These are phyloP conservation scores for Eucalyptus cloeziana DNA, from an alignment of 345 rosid species.

Conservation along the genomic window DNA sequence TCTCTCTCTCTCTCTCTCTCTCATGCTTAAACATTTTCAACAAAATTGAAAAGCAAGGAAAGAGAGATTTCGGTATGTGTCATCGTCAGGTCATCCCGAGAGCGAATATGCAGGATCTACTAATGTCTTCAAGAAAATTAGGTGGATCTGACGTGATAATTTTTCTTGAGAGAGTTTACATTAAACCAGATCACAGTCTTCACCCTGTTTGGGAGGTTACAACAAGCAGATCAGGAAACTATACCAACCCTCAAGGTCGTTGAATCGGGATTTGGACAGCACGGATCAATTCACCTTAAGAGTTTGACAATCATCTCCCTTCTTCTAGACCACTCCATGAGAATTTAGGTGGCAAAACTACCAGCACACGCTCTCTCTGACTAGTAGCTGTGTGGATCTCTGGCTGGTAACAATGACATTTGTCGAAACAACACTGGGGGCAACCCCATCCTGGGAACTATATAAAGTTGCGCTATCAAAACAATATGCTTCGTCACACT, in stretches of 20 bases:
- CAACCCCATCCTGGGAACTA: neutral
- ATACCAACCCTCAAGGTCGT: neutral
- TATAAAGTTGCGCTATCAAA: neutral
- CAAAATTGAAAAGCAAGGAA: neutral
- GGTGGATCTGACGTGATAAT: neutral
- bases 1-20: neutral
- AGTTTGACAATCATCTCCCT: neutral
- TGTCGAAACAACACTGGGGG: neutral
- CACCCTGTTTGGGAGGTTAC: neutral
- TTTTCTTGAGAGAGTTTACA: neutral
- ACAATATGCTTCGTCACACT: neutral
- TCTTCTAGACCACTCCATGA: neutral
- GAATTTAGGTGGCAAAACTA: neutral
- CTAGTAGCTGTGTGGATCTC: neutral
- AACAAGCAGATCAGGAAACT: neutral
- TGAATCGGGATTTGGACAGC: neutral
- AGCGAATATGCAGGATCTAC: neutral
- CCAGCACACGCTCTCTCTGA: neutral
- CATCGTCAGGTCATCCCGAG: neutral
- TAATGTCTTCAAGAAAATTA: too few species aligned
- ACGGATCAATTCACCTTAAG: neutral
- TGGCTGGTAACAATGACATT: neutral
- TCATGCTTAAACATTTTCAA: neutral
- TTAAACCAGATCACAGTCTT: neutral
- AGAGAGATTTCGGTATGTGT: neutral